Evolutionary conservation across 768 basidiomycete species (phyloP).

Genomic region (Rhodocollybia butyracea): DNA sequence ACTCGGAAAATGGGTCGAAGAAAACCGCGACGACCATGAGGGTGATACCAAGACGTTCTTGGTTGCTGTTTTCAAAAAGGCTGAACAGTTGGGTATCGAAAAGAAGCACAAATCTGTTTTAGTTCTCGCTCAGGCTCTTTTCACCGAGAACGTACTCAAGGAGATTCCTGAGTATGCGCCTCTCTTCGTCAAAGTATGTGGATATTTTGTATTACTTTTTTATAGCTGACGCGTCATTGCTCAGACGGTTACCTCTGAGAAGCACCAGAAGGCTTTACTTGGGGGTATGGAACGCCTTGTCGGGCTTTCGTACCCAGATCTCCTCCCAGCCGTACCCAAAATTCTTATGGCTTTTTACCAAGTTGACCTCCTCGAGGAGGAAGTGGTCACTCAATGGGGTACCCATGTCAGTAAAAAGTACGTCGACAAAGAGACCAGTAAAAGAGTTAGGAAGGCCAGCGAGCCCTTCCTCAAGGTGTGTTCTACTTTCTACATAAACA

Average conservation of each 20-base stretch:
- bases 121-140: conserved; percentile 80
- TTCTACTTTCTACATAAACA: neutral
- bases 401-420: conserved; percentile 97
- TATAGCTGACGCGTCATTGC: conserved; percentile 9
- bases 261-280: conserved; percentile 90
- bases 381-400: conserved; percentile 87
- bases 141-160: conserved; percentile 64
- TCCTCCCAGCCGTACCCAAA: conserved; percentile 75
- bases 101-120: conserved; percentile 92
- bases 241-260: conserved; percentile 88
- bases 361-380: conserved; percentile 88
- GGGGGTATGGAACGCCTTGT: conserved; percentile 89
- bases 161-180: conserved; percentile 66
- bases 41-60: conserved; percentile 49
- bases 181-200: conserved; percentile 72
- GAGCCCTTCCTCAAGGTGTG: conserved; percentile 91
- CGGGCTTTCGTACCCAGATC: conserved; percentile 70
- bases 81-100: conserved; percentile 86
- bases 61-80: conserved; percentile 80
- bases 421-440: conserved; percentile 90
- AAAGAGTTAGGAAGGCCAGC: conserved; percentile 93
- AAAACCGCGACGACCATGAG: conserved; percentile 47
- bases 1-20: conserved; percentile 83
- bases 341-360: conserved; percentile 95
- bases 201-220: neutral